Base-by-base conservation (phyloP, 345 rosid genomes). In the Stellera chamaejasme region DNA sequence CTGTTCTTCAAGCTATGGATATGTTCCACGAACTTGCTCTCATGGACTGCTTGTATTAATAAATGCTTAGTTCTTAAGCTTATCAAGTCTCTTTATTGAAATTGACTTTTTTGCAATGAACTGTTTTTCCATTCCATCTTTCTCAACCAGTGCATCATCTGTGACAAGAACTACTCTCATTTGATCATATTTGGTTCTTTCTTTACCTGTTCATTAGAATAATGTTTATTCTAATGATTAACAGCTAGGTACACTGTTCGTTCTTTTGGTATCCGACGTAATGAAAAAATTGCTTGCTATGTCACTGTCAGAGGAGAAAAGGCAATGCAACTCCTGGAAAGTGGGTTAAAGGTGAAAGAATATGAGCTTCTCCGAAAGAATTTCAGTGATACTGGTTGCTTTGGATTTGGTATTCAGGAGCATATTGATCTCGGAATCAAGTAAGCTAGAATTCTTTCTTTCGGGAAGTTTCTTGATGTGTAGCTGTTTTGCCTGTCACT, bases 271-370 rank as follows among this genome's bases (percentile, higher is more conserved):
- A 85, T 85, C 47, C 72, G 88, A 41, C 74, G 93, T 53, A 85
- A 85, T 39, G 92, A 82, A 45, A 82, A 82, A 72, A 82, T 85
- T 43, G 86, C 88, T 2, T 85, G 92, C 76, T 80, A 82, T 58
- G 88, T 85, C 3, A 82, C 86, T n/a, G 92, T 82, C 6, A 79
- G 88, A 49, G 86, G 88, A 11, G 93, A 85, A 23, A 85, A 85
- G 64, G 89, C 89, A 26, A 82, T 85, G 93, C 89, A 85, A 61
- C 72, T 82, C 12, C 68, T 82, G 52, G 87, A 85, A 62, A 82
- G 94, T 48, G 93, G 93, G n/a, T 66, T 85, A 72, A 82, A 85
- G 68, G 93, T 82, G 26, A 85, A 85, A 72, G 87, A 85, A 55
- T 82, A 82, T 10, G 86, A 85, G 62, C 68, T 85, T 27, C 58